phyloP scores from a whole-genome alignment of 805 yeast species.

The Monosporozyma unispora region DNA sequence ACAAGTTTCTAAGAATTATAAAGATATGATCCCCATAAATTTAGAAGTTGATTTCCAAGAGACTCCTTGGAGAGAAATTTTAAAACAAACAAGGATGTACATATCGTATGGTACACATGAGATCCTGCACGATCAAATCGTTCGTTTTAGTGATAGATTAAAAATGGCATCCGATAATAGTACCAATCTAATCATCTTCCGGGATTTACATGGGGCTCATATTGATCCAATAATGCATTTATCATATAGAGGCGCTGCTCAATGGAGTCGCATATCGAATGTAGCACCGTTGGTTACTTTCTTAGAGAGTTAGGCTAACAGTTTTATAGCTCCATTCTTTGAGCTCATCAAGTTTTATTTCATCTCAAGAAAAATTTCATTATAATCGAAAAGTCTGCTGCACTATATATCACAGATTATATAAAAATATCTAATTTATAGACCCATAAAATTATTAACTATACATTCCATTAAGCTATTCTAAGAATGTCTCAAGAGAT shows the following conservation, averaged over 20 bases:
- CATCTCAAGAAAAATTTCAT: neutral
- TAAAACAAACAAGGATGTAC: slow-evolving; percentile 7
- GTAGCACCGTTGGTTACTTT: neutral
- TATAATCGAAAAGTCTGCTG: neutral
- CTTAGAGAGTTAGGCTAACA: neutral
- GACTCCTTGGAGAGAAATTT: slow-evolving; percentile 11
- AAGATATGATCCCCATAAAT: slow-evolving; percentile 6
- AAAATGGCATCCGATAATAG: neutral
- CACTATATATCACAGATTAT: neutral
- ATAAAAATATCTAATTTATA: neutral
- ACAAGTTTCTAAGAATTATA: neutral
- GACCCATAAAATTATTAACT: neutral
- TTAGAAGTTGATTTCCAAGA: slow-evolving; percentile 14
- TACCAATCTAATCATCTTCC: slow-evolving; percentile 1
- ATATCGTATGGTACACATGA: slow-evolving; percentile 20
- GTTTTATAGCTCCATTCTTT: too few relatives aligned
- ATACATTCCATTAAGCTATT: neutral
- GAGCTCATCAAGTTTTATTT: neutral
- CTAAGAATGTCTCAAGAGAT: slow-evolving; percentile 46
- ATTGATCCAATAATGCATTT: slow-evolving; percentile 6
- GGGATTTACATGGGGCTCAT: slow-evolving; percentile 13
- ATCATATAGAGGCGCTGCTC: neutral
- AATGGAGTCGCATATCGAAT: neutral
- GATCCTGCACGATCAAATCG: slow-evolving; percentile 15
- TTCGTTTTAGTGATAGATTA: slow-evolving; percentile 7